Evolutionary conservation across 441 rosid genomes (phyloP).

Genomic region (Gossypium aridum): DNA sequence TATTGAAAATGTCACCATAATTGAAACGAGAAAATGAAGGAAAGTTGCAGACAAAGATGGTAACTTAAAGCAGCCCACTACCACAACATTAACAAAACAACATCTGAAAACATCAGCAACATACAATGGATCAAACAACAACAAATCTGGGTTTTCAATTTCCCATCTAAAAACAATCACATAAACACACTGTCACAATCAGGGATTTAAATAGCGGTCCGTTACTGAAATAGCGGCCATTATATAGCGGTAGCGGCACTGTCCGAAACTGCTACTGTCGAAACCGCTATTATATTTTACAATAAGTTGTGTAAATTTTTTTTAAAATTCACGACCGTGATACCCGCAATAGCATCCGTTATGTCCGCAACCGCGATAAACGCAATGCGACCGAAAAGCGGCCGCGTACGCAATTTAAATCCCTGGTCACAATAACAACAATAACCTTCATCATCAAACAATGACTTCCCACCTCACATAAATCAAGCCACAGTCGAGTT

Average conservation of each 20-base stretch:
- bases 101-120: background rate
- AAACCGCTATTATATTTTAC: too few relatives aligned
- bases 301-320: too few relatives aligned
- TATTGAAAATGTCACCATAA: background rate
- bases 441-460: background rate
- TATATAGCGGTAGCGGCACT: too few relatives aligned
- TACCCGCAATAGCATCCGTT: too few relatives aligned
- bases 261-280: too few relatives aligned
- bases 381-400: too few relatives aligned
- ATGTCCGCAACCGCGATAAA: too few relatives aligned
- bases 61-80: background rate
- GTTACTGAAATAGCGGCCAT: too few relatives aligned
- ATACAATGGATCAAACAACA: background rate
- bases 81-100: background rate
- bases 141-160: background rate
- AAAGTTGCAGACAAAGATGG: background rate
- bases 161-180: too few relatives aligned
- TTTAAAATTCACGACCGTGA: too few relatives aligned
- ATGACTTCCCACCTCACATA: background rate
- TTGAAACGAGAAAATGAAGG: background rate
- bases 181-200: background rate
- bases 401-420: too few relatives aligned
- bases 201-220: too few relatives aligned
- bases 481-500: conserved; percentile 26
- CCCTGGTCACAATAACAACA: background rate